phyloP scores from a whole-genome alignment of 768 basidiomycete genomes.

The Collybia mongolica region DNA sequence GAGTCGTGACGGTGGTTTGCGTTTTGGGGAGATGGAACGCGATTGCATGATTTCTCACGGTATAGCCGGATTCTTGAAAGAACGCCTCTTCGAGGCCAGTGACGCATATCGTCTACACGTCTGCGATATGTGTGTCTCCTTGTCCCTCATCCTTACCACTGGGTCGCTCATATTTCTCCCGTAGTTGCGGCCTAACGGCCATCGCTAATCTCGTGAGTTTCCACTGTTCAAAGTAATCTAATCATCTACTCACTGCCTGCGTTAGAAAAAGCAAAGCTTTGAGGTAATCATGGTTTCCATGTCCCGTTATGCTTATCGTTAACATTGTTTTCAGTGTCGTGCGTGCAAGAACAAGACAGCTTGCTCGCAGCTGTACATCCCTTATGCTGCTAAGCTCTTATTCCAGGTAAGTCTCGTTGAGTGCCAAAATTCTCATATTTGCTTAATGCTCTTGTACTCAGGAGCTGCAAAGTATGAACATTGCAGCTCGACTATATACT shows the following conservation, averaged over 20 bases:
- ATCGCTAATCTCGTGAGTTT: slow-evolving; percentile 90
- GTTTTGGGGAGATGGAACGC: slow-evolving; percentile 99
- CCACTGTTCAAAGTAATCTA: neutral
- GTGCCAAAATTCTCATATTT: neutral
- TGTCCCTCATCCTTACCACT: neutral
- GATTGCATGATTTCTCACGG: slow-evolving; percentile 99
- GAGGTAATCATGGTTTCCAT: slow-evolving; percentile 45
- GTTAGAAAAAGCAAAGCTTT: slow-evolving; percentile 95
- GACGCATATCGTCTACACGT: slow-evolving; percentile 94
- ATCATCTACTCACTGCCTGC: slow-evolving; percentile 3
- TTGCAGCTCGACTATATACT: slow-evolving; percentile 84
- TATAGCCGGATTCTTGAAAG: slow-evolving; percentile 96
- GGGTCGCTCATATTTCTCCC: slow-evolving; percentile 11
- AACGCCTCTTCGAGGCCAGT: slow-evolving; percentile 91
- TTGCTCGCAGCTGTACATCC: slow-evolving; percentile 87
- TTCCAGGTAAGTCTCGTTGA: slow-evolving; percentile 69
- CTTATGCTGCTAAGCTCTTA: slow-evolving; percentile 94
- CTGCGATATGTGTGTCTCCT: slow-evolving; percentile 82
- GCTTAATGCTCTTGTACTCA: slow-evolving; percentile 22
- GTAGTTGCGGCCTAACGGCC: slow-evolving; percentile 90
- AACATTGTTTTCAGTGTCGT: slow-evolving; percentile 56
- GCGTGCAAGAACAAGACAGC: slow-evolving; percentile 98
- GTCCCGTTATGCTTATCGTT: neutral
- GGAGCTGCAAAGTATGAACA: slow-evolving; percentile 97
- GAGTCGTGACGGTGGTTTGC: slow-evolving; percentile 96